phyloP scores from a whole-genome alignment of 1,139 yeast genomes.

The Saccharomyces uvarum region DNA sequence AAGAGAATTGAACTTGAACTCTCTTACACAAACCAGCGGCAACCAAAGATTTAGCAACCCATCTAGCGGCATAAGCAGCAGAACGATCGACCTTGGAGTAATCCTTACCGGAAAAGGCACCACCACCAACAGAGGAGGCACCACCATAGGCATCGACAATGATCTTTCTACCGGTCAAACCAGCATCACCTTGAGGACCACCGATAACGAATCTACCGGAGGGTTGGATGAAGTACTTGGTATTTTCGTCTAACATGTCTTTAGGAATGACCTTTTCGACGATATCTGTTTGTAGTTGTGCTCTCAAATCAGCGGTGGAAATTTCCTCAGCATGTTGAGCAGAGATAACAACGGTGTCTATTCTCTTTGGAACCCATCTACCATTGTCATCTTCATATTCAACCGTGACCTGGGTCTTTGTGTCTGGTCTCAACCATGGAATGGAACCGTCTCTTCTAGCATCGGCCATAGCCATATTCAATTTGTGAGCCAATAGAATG shows the following conservation, averaged over 20 bases:
- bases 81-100: slow-evolving; percentile 99
- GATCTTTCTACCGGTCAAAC: slow-evolving; percentile 98
- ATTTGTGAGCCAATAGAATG: slow-evolving; percentile 85
- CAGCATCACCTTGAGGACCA: slow-evolving; percentile 99
- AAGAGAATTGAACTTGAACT: slow-evolving; percentile 95
- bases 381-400: slow-evolving; percentile 92
- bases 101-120: slow-evolving; percentile 99
- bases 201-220: slow-evolving; percentile 99
- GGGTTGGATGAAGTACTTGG: slow-evolving; percentile 97
- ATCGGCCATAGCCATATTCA: slow-evolving; percentile 91
- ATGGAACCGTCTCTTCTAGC: slow-evolving; percentile 95
- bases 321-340: slow-evolving; percentile 97
- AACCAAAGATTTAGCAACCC: slow-evolving; percentile 98
- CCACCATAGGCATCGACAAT: slow-evolving; percentile 99
- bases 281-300: slow-evolving; percentile 67
- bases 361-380: slow-evolving; percentile 91
- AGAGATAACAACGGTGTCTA: slow-evolving; percentile 94
- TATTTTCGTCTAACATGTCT: slow-evolving; percentile 83
- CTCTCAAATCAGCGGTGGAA: slow-evolving; percentile 84
- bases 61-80: slow-evolving; percentile 99
- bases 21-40: slow-evolving; percentile 93
- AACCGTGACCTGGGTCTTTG: slow-evolving; percentile 98
- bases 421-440: slow-evolving; percentile 97
- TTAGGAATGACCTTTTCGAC: slow-evolving; percentile 89
- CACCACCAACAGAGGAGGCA: slow-evolving; percentile 99